Evolutionary conservation across 768 basidiomycete species (phyloP), one percentile per base, ranked within the genome.

Genomic region (Boletales sp.): DNA sequence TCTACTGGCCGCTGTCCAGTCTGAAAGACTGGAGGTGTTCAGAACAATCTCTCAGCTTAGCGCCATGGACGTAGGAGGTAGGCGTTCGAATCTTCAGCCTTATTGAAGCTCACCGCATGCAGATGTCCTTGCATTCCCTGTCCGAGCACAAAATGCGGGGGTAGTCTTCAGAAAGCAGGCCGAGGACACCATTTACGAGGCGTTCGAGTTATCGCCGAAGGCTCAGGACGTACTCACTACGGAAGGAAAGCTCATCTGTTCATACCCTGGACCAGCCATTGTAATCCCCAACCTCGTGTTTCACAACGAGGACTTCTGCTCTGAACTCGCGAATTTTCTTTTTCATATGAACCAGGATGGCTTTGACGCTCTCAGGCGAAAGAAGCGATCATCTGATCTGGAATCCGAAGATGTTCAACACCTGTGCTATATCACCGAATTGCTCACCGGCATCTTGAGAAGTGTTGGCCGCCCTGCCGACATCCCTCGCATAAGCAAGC

Each of bases 121-220:
- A 80, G 79, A 72, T 46, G 58, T 67, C 8, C 48, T 74, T 4
- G 61, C 64, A n/a, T 64, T 76, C 37, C 67, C 66, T 7, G 65
- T 82, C 31, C 64, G 62, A 19, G 68, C 71, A 0, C 81, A 82
- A 49, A 81, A 81, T 44, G 78, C 75, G 3, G 76, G 68, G 11
- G 48, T 82, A 3, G 58, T 80, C 11, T 54, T 77, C 19, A 69
- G 74, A 35, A 64, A 61, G 43, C 47, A 47, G 14, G 40, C 51
- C 14, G 35, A 54, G 6, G 48, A 56, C 12, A 70, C 72, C 11
- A 48, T 67, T 19, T 72, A 75, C 48, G 80, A 81, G 53, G 60
- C 62, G 8, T 82, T 82, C 48, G 75, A 80, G 54, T 65, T 73
- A 12, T 74, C 74, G 2, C 70, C 76, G 1, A 56, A 58, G 21